Base-by-base conservation (phyloP, 2,329 filamentous ascomycete genomes). In the Fusarium sp. region DNA sequence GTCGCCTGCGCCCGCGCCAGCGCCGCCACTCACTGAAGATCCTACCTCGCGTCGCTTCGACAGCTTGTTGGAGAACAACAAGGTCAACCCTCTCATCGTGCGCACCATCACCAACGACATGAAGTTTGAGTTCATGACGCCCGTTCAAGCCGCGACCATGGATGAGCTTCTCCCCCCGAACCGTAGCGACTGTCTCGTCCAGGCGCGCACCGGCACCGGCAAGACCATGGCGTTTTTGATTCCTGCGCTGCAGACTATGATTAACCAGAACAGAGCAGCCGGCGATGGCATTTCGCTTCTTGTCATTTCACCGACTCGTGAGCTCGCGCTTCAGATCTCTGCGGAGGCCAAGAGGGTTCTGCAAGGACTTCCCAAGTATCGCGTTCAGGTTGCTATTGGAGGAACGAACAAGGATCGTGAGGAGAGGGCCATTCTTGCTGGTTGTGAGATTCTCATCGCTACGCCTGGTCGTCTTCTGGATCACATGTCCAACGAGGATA, bases 161-260 rank as follows among this genome's bases (percentile, higher is more conserved):
- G 79, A 82, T 67, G 82, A 84, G 58, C 83, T 88, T 62, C 83
- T 88, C 17, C 83, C 84, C n/a, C 83, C 83, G 1, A 82, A 81
- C 57, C 81, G 83, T 32, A 80, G 77, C 58, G 87, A 89, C 78
- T 85, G 90, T 66, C 85, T 97, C 67, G 94, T 94, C 12, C 94
- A 96, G 82, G 94, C 94, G 58, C 95, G 93, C 84, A 97, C 94
- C 2, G 94, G 94, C 74, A 97, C 94, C 1, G 94, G 94, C 76
- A 97, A 97, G 84, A 97, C 94, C 1, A 83, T 96, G 63, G 94
- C 92, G 54, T 97, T 97, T 83, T 86, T 97, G 41, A 85, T 96
- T 8, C 94, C 94, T n/a, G 88, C 93, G n/a, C 84, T 97, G 41
- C 93, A 96, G 81, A 93, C 90, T 67, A 91, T 96, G 78, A 85